Evolutionary conservation across 805 yeast genomes (phyloP).

Genomic region (Zygosaccharomyces siamensis): DNA sequence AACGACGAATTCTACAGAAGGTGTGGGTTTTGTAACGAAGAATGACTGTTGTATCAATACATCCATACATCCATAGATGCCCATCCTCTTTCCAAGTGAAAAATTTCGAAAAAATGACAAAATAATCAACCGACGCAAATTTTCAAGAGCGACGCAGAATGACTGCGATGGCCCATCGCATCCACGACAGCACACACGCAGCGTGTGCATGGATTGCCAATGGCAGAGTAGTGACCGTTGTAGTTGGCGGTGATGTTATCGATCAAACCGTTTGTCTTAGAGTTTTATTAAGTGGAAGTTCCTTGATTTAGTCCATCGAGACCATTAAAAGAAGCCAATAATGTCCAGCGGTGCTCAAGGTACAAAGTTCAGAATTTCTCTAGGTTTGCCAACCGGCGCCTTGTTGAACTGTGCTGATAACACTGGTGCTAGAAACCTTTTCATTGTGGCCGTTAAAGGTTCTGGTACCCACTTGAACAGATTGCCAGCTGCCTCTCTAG

Average conservation of each 20-base stretch:
- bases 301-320: slow-evolving; percentile 1
- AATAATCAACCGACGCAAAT: slow-evolving; percentile 3
- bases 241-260: neutral
- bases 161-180: neutral
- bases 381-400: slow-evolving; percentile 99
- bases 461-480: slow-evolving; percentile 99
- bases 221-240: neutral
- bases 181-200: slow-evolving; percentile 1
- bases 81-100: neutral
- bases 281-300: neutral
- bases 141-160: neutral
- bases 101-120: neutral
- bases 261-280: neutral
- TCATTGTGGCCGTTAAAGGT: slow-evolving; percentile 98
- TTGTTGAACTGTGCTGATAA: slow-evolving; percentile 99
- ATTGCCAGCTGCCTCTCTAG: slow-evolving; percentile 99
- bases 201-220: neutral
- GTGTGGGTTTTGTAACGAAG: too few species aligned
- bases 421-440: slow-evolving; percentile 99
- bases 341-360: slow-evolving; percentile 98
- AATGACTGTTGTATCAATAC: neutral
- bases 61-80: neutral
- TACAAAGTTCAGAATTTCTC: slow-evolving; percentile 99
- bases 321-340: slow-evolving; percentile 35
- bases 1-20: too few species aligned